Conservation (phyloP, 1,284 basidiomycete genomes). For the Microbotryum saponariae region DNA sequence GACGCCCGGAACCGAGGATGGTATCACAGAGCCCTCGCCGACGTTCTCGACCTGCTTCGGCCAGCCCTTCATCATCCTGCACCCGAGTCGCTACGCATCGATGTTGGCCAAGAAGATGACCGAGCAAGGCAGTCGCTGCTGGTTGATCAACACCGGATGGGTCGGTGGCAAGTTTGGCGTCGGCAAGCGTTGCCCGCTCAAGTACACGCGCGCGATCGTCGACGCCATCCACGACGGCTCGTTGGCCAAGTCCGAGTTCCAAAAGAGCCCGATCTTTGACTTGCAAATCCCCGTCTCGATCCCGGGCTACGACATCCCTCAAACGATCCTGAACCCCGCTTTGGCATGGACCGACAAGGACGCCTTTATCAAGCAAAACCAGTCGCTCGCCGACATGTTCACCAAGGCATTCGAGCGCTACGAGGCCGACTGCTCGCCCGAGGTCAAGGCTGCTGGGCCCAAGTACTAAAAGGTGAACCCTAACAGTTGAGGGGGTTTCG, state of each 20-base stretch:
- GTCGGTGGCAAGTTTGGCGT: constrained; percentile 86
- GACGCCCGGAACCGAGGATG: constrained; percentile 96
- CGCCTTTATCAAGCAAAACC: constrained; percentile 76
- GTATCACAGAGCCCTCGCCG: constrained; percentile 93
- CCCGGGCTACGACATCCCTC: constrained; percentile 77
- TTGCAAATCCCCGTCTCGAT: constrained; percentile 56
- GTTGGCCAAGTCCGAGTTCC: constrained; percentile 75
- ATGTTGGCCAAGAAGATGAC: constrained; percentile 97
- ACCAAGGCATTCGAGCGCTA: constrained; percentile 82
- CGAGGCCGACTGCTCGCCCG: constrained; percentile 53
- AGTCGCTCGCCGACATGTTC: constrained; percentile 75
- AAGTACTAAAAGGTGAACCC: constrained; percentile 2
- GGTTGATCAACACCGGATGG: constrained; percentile 99
- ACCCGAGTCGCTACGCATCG: constrained; percentile 70
- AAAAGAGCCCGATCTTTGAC: constrained; percentile 55
- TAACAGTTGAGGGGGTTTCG: too few relatives aligned
- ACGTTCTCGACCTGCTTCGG: constrained; percentile 95
- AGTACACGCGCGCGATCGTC: constrained; percentile 87
- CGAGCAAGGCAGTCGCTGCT: constrained; percentile 81
- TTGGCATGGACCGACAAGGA: constrained; percentile 78
- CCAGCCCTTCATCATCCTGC: constrained; percentile 97
- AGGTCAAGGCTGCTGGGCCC: constrained; percentile 28
- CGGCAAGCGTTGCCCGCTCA: constrained; percentile 81
- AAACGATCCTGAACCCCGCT: constrained; percentile 76
- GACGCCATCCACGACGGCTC: constrained; percentile 93